Evolutionary conservation across 225 moss, liverwort and hornwort genomes (phyloP).

Genomic region (Pseudisothecium myosuroides): DNA sequence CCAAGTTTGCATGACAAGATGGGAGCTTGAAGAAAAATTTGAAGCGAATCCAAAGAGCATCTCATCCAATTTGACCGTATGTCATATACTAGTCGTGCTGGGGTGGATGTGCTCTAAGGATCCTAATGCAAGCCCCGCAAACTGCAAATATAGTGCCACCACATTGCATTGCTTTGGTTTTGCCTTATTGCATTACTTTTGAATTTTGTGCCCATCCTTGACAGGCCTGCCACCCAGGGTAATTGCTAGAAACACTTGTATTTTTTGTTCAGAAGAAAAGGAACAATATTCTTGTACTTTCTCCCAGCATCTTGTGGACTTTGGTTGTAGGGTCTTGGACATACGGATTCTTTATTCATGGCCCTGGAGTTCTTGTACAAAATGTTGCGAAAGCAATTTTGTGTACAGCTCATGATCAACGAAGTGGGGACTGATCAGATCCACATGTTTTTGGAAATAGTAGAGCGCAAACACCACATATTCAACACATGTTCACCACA

Average conservation of each 20-base stretch:
- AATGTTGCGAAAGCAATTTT: background rate
- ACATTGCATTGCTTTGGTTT: background rate
- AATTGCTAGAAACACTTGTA: background rate
- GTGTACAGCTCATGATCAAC: background rate
- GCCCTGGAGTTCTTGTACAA: background rate
- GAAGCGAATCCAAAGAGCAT: no score
- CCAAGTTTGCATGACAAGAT: background rate
- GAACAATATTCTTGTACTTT: background rate
- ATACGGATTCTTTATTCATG: background rate
- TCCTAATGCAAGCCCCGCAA: background rate
- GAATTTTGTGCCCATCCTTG: background rate
- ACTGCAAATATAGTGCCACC: background rate
- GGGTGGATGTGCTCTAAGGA: no score
- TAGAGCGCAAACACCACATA: background rate
- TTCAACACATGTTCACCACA: background rate
- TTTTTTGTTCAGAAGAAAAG: background rate
- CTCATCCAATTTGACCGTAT: background rate
- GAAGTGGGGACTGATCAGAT: background rate
- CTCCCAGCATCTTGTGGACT: background rate
- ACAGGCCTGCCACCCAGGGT: no score
- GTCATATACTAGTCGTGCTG: background rate
- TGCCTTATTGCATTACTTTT: background rate
- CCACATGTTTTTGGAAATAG: no score
- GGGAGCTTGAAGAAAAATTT: background rate
- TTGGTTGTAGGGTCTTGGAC: background rate